Percentiles rank a stretch among this genome's conserved stretches.
Evolutionary conservation across 495 filamentous ascomycete species (phyloP).

Genomic region (Neurospora sp.): DNA sequence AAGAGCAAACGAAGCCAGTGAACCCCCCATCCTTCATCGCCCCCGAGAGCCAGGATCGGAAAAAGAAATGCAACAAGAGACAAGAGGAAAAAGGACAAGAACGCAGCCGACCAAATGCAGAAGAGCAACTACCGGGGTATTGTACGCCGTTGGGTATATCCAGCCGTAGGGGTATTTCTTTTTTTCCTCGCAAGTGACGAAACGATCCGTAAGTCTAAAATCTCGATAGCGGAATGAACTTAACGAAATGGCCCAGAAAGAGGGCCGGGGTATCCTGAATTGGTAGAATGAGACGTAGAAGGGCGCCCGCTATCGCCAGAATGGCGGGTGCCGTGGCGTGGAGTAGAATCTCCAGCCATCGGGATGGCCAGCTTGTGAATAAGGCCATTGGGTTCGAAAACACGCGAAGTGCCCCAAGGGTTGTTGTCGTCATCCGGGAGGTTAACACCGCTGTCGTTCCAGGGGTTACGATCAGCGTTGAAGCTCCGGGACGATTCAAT

Average conservation of each 20-base stretch:
- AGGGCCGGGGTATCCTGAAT: constrained; percentile 86
- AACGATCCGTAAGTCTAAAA: constrained; percentile 24
- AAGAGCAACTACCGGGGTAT: constrained; percentile 40
- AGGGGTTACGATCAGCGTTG: constrained; percentile 83
- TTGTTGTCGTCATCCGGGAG: constrained; percentile 73
- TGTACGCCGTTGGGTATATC: constrained; percentile 47
- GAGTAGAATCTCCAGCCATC: constrained; percentile 66
- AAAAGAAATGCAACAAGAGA: neutral
- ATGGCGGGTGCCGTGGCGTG: constrained; percentile 67
- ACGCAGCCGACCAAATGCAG: constrained; percentile 51
- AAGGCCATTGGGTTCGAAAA: constrained; percentile 46
- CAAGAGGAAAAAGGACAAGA: neutral
- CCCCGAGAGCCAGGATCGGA: neutral
- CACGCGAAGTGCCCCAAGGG: constrained; percentile 49
- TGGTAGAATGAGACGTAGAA: constrained; percentile 84
- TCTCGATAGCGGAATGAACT: constrained; percentile 36
- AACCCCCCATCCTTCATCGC: neutral
- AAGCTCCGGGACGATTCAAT: constrained; percentile 84
- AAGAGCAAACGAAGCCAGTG: neutral
- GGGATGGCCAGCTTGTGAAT: constrained; percentile 56
- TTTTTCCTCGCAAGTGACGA: constrained; percentile 18
- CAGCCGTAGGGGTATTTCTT: constrained; percentile 43
- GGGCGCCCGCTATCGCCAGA: constrained; percentile 86
- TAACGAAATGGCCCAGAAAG: constrained; percentile 73
- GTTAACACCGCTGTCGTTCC: constrained; percentile 94